These are phyloP conservation scores for Ophiocordyceps unilateralis DNA, from an alignment of 2,329 filamentous ascomycete genomes.

Conservation along the genomic window DNA sequence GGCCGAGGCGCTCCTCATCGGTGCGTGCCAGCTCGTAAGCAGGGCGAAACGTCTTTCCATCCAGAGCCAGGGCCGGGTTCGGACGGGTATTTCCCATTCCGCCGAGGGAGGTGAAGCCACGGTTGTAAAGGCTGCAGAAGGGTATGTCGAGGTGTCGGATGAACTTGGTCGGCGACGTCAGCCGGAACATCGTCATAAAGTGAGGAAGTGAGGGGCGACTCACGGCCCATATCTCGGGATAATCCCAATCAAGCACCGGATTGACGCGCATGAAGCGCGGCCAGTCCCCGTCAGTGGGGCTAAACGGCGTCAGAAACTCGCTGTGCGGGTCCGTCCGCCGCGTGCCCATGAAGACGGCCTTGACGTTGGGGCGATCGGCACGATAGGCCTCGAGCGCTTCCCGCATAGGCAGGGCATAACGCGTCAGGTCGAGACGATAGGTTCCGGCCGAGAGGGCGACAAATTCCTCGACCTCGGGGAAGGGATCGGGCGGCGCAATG, in stretches of 20 bases:
- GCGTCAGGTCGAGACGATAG: conserved; percentile 62
- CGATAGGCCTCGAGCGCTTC: conserved; percentile 67
- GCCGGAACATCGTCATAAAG: conserved; percentile 4
- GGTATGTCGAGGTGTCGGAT: conserved; percentile 61
- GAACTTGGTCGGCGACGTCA: conserved; percentile 34
- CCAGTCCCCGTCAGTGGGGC: conserved; percentile 79
- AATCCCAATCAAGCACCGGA: conserved; percentile 95
- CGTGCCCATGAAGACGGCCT: conserved; percentile 45
- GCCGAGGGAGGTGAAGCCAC: conserved; percentile 81
- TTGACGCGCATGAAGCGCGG: conserved; percentile 84
- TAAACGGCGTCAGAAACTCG: conserved; percentile 60
- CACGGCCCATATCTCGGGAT: conserved; percentile 85
- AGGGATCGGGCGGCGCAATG: conserved; percentile 71
- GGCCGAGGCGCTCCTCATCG: conserved; percentile 60
- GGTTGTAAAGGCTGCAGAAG: conserved; percentile 78
- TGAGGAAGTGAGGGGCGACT: conserved; percentile 17
- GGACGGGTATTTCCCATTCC: conserved; percentile 77
- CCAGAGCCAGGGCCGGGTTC: conserved; percentile 53
- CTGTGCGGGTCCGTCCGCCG: conserved; percentile 86
- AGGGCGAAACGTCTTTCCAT: conserved; percentile 38
- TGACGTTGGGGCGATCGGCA: conserved; percentile 41
- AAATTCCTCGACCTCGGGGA: conserved; percentile 73
- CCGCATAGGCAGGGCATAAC: conserved; percentile 66
- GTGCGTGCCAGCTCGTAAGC: conserved; percentile 64
- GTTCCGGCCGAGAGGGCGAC: conserved; percentile 45